These are phyloP conservation scores for Zangia roseola DNA, from an alignment of 768 basidiomycete species.

Conservation along the genomic window DNA sequence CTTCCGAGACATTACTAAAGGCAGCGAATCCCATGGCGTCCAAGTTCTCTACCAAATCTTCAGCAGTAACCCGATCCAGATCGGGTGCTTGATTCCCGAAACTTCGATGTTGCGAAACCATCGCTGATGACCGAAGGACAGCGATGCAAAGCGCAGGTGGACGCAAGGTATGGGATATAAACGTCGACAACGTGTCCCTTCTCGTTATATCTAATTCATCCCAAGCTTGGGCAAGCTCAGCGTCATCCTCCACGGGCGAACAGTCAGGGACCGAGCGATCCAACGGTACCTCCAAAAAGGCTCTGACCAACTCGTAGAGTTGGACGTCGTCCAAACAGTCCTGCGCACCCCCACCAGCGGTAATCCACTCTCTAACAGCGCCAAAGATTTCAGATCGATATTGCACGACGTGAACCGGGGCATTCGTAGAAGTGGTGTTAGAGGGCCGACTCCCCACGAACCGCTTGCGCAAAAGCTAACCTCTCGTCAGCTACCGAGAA, in stretches of 20 bases:
- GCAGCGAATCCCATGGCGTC: slow-evolving; percentile 76
- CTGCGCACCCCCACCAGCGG: slow-evolving; percentile 70
- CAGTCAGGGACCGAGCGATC: slow-evolving; percentile 51
- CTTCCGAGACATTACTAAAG: slow-evolving; percentile 74
- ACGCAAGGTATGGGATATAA: slow-evolving; percentile 58
- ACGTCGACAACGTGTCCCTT: slow-evolving; percentile 41
- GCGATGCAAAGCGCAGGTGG: slow-evolving; percentile 41
- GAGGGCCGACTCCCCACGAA: slow-evolving; percentile 53
- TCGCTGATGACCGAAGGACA: slow-evolving; percentile 20
- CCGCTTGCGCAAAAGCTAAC: slow-evolving; percentile 74
- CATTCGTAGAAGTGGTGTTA: slow-evolving; percentile 40
- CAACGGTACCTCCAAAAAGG: slow-evolving; percentile 57
- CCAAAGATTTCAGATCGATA: slow-evolving; percentile 63
- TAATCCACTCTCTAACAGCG: slow-evolving; percentile 70
- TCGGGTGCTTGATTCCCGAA: slow-evolving; percentile 53
- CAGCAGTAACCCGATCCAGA: slow-evolving; percentile 59
- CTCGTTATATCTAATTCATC: slow-evolving; percentile 43
- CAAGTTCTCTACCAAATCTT: slow-evolving; percentile 74
- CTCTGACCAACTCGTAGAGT: slow-evolving; percentile 54
- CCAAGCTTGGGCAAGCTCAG: slow-evolving; percentile 48
- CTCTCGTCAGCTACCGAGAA: slow-evolving; percentile 1
- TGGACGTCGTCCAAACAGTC: slow-evolving; percentile 73
- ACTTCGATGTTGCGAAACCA: slow-evolving; percentile 8
- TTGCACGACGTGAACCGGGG: slow-evolving; percentile 46
- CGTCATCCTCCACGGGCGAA: slow-evolving; percentile 35